phyloP scores from a whole-genome alignment of 176 grass and related monocot species.

The Phoenix roebelenii region DNA sequence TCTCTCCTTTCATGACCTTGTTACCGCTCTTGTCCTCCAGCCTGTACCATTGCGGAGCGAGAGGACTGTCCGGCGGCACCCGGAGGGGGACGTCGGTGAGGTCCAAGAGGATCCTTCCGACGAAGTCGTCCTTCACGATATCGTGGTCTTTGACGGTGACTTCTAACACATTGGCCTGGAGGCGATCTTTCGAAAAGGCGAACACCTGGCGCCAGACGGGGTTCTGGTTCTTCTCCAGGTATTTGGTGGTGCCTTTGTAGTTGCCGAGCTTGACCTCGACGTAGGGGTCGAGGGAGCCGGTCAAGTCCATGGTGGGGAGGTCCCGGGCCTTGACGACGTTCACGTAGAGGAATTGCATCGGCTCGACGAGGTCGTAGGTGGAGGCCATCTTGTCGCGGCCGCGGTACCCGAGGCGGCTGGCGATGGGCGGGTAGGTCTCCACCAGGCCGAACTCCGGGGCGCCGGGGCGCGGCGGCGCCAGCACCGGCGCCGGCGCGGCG shows the following conservation, averaged over 20 bases:
- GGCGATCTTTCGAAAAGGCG: constrained; percentile 53
- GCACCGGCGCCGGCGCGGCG: not conserved
- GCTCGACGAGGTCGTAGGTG: constrained; percentile 72
- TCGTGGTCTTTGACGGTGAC: constrained; percentile 72
- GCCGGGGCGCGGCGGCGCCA: not conserved
- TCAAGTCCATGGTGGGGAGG: constrained; percentile 55
- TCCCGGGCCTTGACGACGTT: constrained; percentile 64
- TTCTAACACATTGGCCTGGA: constrained; percentile 49
- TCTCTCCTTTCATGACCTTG: constrained; percentile 55
- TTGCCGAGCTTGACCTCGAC: constrained; percentile 80
- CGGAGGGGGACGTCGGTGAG: constrained; percentile 41
- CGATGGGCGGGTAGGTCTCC: constrained; percentile 3
- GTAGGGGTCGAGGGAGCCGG: constrained; percentile 70
- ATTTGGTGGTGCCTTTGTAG: constrained; percentile 48
- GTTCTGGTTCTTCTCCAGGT: constrained; percentile 58
- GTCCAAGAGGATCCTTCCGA: constrained; percentile 52
- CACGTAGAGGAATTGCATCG: constrained; percentile 57
- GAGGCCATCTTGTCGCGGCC: constrained; percentile 46
- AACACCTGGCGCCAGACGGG: constrained; percentile 74
- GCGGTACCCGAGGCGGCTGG: constrained; percentile 12
- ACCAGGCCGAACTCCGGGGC: constrained; percentile 1
- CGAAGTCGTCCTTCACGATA: constrained; percentile 47
- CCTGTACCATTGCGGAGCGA: constrained; percentile 73
- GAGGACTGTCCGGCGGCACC: constrained; percentile 59
- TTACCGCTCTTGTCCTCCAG: constrained; percentile 34